Conservation (phyloP, 202 grass and related monocot species). For the Dendrocalamus latiflorus region DNA sequence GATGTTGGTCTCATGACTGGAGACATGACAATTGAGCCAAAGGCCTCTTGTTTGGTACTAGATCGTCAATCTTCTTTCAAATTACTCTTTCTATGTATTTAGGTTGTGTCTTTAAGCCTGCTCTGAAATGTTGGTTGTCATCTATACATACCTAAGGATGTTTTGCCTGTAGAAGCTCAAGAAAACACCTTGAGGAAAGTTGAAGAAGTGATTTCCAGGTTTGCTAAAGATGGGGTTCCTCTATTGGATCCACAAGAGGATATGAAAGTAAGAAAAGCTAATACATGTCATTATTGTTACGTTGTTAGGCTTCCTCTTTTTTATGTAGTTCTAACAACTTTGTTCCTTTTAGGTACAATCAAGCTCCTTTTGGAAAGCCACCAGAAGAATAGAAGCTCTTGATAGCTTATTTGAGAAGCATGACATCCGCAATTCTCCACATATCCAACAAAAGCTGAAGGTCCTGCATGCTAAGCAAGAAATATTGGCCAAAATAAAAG, state of each 20-base stretch:
- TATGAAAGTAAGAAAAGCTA: slow-evolving; percentile 75
- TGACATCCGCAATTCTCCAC: slow-evolving; percentile 62
- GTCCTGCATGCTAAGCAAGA: slow-evolving; percentile 88
- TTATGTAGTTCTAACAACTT: neutral
- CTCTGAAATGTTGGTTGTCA: slow-evolving; percentile 64
- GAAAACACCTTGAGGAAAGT: slow-evolving; percentile 81
- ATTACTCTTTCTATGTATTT: neutral
- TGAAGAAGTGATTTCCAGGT: slow-evolving; percentile 59
- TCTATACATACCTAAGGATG: slow-evolving; percentile 89
- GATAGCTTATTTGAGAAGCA: slow-evolving; percentile 93
- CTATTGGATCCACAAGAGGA: slow-evolving; percentile 95
- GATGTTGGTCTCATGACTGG: slow-evolving; percentile 95
- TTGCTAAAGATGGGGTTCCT: slow-evolving; percentile 87
- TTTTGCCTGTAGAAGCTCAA: slow-evolving; percentile 75
- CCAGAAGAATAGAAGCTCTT: slow-evolving; percentile 83
- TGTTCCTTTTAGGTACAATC: slow-evolving; percentile 69
- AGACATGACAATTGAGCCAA: slow-evolving; percentile 87
- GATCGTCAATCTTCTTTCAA: neutral
- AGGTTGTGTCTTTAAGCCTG: neutral
- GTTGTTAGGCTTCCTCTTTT: neutral
- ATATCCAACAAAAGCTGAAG: slow-evolving; percentile 79
- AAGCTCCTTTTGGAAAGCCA: slow-evolving; percentile 67
- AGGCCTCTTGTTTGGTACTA: slow-evolving; percentile 80
- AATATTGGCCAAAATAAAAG: slow-evolving; percentile 70
- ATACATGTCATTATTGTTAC: neutral